phyloP scores from a whole-genome alignment of 805 yeast species.

The Lachancea nothofagi region DNA sequence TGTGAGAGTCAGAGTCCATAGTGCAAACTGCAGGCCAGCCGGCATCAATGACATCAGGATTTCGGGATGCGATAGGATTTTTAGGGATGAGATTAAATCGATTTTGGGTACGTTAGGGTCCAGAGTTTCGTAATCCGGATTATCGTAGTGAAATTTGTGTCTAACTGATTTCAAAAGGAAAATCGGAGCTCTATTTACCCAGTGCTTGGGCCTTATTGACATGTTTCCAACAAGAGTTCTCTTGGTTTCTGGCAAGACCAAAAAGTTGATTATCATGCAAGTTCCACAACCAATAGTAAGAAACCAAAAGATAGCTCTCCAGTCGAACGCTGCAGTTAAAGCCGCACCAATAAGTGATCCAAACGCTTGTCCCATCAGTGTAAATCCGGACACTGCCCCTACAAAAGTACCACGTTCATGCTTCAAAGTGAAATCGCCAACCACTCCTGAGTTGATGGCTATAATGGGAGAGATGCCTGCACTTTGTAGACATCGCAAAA shows the following conservation, averaged over 20 bases:
- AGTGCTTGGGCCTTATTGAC: conserved; percentile 45
- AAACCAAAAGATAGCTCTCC: conserved; percentile 80
- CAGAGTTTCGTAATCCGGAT: conserved; percentile 30
- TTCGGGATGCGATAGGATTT: conserved; percentile 40
- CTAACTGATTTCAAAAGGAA: conserved; percentile 24
- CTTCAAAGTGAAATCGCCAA: conserved; percentile 65
- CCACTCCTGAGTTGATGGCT: conserved; percentile 60
- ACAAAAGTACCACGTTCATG: conserved; percentile 63
- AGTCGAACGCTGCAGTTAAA: conserved; percentile 41
- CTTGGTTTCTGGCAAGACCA: conserved; percentile 66
- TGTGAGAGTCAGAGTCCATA: conserved; percentile 66
- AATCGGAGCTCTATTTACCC: conserved; percentile 42
- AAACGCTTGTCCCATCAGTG: conserved; percentile 67
- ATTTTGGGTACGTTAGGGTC: conserved; percentile 22
- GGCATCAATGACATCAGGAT: conserved; percentile 51
- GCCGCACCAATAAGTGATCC: conserved; percentile 61
- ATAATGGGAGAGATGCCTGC: conserved; percentile 68
- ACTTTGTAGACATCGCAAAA: conserved; percentile 66
- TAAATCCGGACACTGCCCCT: conserved; percentile 60
- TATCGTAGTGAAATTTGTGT: conserved; percentile 23
- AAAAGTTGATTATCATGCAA: conserved; percentile 32
- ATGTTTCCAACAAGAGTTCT: conserved; percentile 70
- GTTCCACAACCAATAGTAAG: conserved; percentile 57
- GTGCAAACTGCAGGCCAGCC: conserved; percentile 54
- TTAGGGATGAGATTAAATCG: conserved; percentile 38